phyloP scores from a whole-genome alignment of 352 stramenopile genomes.

The Globisporangium parvum region DNA sequence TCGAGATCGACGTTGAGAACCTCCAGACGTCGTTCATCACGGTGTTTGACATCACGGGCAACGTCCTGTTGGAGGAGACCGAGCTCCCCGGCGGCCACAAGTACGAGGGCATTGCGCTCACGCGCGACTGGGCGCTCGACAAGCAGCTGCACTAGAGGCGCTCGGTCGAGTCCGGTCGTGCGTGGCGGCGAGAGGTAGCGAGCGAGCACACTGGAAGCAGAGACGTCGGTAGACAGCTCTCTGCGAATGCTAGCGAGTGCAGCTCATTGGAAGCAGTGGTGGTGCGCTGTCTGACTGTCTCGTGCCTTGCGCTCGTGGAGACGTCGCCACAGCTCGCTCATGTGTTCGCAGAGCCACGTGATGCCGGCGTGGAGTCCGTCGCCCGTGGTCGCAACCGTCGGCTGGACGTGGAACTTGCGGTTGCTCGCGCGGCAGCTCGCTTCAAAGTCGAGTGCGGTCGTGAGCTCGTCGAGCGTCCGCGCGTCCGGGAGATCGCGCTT shows the following conservation, averaged over 20 bases:
- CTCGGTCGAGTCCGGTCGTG: background rate
- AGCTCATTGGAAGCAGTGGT: background rate
- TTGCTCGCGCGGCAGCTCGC: constrained; percentile 36
- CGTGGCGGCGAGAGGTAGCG: constrained; percentile 1
- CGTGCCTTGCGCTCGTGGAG: too few species aligned
- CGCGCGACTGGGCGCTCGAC: constrained; percentile 64
- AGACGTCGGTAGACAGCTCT: background rate
- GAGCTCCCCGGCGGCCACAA: constrained; percentile 88
- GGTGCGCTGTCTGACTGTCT: too few species aligned
- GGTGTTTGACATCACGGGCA: constrained; percentile 90
- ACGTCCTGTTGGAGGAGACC: constrained; percentile 88
- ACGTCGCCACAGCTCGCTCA: constrained; percentile 56
- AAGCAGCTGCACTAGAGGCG: constrained; percentile 9
- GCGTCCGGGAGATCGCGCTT: constrained; percentile 62
- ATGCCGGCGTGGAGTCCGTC: constrained; percentile 70
- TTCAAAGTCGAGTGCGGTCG: constrained; percentile 41
- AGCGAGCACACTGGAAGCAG: background rate
- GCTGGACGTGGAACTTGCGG: constrained; percentile 55
- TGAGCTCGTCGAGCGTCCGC: constrained; percentile 46
- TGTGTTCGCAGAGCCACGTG: constrained; percentile 74
- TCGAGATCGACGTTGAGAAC: constrained; percentile 87
- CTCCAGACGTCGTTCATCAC: constrained; percentile 91
- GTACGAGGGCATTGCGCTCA: constrained; percentile 92
- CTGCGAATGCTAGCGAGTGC: too few species aligned
- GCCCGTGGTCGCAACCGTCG: constrained; percentile 69